Base-by-base conservation (phyloP, 2,329 filamentous ascomycete genomes). In the Mycosphaerella arachidis region DNA sequence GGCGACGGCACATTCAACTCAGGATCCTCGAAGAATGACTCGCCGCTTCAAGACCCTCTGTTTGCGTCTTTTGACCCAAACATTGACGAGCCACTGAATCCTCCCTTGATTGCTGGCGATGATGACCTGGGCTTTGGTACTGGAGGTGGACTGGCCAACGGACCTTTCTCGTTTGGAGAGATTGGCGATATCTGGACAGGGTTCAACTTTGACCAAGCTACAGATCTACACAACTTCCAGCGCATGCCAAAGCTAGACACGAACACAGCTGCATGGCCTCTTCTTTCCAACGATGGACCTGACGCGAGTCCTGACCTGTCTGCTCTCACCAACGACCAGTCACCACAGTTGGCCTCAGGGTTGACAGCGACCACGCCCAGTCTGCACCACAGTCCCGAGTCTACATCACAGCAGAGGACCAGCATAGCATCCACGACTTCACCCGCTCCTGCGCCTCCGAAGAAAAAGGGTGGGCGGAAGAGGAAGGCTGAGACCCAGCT, bases 401-500 rank as follows among this genome's bases (percentile, higher is more conserved):
- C 62, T 30, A 61, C 54, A 7, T 59, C 63, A n/a, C 65, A 71
- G 18, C 63, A 66, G 20, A 63, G 70, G 16, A 68, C 66, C 7
- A 73, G 70, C 55, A 61, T 68, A 45, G 70, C 72, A 1, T 72
- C 71, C 1, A 65, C 62, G 35, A 71, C 71, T n/a, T 70, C 72
- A 7, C 56, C 69, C 27, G 27, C 50, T 31, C 50, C 30, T 27
- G 40, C 40, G 40, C 70, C 70, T 27, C 64, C 64, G 0, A 74
- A 73, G 63, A 73, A 74, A 64, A 67, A 67, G 45, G 71, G 68
- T 16, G 72, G 72, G 46, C 64, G 73, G 20, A 74, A 74, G 63
- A 68, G 72, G 35, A 74, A 74, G 63, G 70, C 67, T 2, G 72
- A 73, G 30, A 63, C 62, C 27, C 64, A 63, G 56, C 63, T 67